Percentiles rank a stretch among this genome's conserved stretches.
phyloP scores from a whole-genome alignment of 805 yeast genomes.

The Groenewaldozyma salmanticensis region DNA sequence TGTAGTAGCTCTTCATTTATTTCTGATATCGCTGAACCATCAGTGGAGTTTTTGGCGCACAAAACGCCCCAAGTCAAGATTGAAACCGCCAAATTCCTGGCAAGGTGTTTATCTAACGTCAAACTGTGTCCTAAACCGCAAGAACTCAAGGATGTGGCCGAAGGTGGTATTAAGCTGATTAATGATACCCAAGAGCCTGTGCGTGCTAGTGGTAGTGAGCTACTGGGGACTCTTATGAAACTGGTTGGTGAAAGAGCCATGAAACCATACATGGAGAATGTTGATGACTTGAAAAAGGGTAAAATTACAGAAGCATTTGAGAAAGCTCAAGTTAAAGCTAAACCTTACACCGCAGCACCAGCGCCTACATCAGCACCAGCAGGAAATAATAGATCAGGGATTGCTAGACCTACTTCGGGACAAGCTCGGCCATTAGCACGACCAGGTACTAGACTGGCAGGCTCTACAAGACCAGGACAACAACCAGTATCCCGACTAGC shows the following conservation, averaged over 20 bases:
- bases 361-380: slow-evolving; percentile 12
- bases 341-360: slow-evolving; percentile 22
- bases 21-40: slow-evolving; percentile 49
- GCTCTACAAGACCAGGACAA: slow-evolving; percentile 3
- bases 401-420: slow-evolving; percentile 8
- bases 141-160: slow-evolving; percentile 52
- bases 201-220: slow-evolving; percentile 65
- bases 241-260: slow-evolving; percentile 68
- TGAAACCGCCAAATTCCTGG: slow-evolving; percentile 56
- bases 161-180: slow-evolving; percentile 49
- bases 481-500: neutral
- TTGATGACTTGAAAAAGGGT: slow-evolving; percentile 65
- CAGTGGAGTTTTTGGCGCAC: slow-evolving; percentile 51
- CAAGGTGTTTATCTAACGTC: slow-evolving; percentile 50
- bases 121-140: slow-evolving; percentile 37
- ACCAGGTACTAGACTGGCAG: slow-evolving; percentile 1
- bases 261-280: slow-evolving; percentile 47
- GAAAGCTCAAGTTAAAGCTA: slow-evolving; percentile 45
- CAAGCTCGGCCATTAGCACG: neutral
- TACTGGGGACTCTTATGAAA: slow-evolving; percentile 74
- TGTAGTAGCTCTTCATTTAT: slow-evolving; percentile 39
- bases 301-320: slow-evolving; percentile 56
- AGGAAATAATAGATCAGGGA: slow-evolving; percentile 7
- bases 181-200: slow-evolving; percentile 79
- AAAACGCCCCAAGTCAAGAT: slow-evolving; percentile 77